Percentiles rank a stretch among this genome's conserved stretches.
Evolutionary conservation across 192 early-diverging fungal genomes (phyloP).

Genomic region (Chytriomyces sp.): DNA sequence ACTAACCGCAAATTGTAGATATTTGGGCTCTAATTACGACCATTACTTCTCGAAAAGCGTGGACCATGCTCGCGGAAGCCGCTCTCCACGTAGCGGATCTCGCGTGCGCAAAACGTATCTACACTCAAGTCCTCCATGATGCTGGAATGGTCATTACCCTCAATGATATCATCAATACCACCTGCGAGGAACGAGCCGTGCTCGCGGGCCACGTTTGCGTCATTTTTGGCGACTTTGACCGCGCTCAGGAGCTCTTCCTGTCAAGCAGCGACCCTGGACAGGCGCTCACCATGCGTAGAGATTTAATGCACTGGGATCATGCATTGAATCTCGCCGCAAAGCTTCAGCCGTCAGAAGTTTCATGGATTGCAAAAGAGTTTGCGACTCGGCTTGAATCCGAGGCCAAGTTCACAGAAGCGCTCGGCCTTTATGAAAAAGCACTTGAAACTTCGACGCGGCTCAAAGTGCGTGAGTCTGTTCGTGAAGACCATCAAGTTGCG

Average conservation of each 20-base stretch:
- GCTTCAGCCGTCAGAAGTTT: conserved; percentile 46
- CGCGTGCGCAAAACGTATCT: conserved; percentile 50
- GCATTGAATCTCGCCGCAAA: conserved; percentile 48
- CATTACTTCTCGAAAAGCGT: conserved; percentile 38
- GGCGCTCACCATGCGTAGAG: conserved; percentile 48
- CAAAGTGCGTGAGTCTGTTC: conserved; percentile 12
- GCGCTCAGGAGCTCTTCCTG: conserved; percentile 54
- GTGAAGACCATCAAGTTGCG: conserved; percentile 46
- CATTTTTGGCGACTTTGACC: conserved; percentile 47
- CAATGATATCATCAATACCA: conserved; percentile 33
- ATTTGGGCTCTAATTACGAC: conserved; percentile 41
- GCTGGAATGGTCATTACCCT: conserved; percentile 53
- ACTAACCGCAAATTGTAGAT: conserved; percentile 20
- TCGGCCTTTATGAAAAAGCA: conserved; percentile 55
- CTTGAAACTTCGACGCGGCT: conserved; percentile 34
- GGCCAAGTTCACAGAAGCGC: conserved; percentile 49
- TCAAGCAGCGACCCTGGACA: conserved; percentile 44
- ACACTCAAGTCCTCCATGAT: conserved; percentile 50
- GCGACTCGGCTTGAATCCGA: conserved; percentile 52
- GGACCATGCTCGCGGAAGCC: conserved; percentile 52
- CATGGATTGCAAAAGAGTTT: conserved; percentile 56
- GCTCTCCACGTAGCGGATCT: conserved; percentile 48
- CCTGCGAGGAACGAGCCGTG: conserved; percentile 45
- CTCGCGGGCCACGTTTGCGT: conserved; percentile 50
- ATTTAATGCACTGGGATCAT: conserved; percentile 58